Conservation (phyloP, 306 rosid species). For the Crataegus laevigata region DNA sequence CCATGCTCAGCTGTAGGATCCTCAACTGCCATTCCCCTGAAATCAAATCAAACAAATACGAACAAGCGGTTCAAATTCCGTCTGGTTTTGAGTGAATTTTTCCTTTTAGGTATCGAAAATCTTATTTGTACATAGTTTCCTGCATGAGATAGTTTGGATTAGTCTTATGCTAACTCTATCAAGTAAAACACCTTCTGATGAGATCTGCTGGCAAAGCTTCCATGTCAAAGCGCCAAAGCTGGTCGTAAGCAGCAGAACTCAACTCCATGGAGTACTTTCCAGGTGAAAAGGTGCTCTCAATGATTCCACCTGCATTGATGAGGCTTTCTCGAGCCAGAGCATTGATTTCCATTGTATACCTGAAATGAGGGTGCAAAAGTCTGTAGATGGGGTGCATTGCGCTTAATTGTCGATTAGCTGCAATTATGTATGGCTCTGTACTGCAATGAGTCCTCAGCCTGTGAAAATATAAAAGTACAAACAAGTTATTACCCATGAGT, state of each 20-base stretch:
- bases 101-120: background rate
- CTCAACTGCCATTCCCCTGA: slow-evolving; percentile 38
- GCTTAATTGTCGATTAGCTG: slow-evolving; percentile 26
- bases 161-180: background rate
- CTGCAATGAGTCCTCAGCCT: slow-evolving; percentile 28
- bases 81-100: too few species aligned
- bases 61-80: background rate
- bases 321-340: slow-evolving; percentile 29
- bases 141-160: background rate
- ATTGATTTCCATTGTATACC: slow-evolving; percentile 39
- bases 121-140: background rate
- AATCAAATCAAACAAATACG: background rate
- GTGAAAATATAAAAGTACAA: background rate
- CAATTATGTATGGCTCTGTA: slow-evolving; percentile 36
- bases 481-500: background rate
- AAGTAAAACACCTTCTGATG: slow-evolving; percentile 17
- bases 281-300: slow-evolving; percentile 26
- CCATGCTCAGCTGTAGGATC: slow-evolving; percentile 33
- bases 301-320: slow-evolving; percentile 29
- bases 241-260: slow-evolving; percentile 26
- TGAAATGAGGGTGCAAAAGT: slow-evolving; percentile 36
- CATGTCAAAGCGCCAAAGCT: slow-evolving; percentile 31
- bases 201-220: slow-evolving; percentile 38
- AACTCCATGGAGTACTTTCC: slow-evolving; percentile 20
- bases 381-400: slow-evolving; percentile 37